Percentiles rank a stretch among this genome's conserved stretches.
Conservation (phyloP, 345 rosid genomes). For the Aethionema arabicum region DNA sequence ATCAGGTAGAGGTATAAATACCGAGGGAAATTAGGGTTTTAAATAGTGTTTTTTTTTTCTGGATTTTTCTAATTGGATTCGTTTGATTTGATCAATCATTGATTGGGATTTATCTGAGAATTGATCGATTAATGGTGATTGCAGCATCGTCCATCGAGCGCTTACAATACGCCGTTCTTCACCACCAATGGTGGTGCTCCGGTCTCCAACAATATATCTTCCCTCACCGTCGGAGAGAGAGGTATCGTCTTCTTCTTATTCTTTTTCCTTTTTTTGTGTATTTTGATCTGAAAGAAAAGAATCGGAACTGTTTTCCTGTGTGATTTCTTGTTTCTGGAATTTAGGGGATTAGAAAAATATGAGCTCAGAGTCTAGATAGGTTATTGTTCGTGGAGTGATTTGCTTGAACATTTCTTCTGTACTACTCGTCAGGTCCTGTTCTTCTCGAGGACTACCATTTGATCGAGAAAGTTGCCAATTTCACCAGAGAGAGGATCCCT, state of each 20-base stretch:
- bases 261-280: neutral
- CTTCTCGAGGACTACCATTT: slow-evolving; percentile 97
- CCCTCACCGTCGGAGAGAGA: slow-evolving; percentile 77
- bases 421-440: slow-evolving; percentile 68
- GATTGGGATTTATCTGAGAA: neutral
- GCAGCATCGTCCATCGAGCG: slow-evolving; percentile 65
- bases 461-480: slow-evolving; percentile 88
- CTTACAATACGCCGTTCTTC: slow-evolving; percentile 59
- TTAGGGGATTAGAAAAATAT: neutral
- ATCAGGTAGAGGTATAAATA: slow-evolving; percentile 2
- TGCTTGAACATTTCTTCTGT: neutral
- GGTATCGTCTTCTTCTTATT: slow-evolving; percentile 38
- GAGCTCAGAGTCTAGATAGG: neutral
- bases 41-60: neutral
- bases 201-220: slow-evolving; percentile 74
- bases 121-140: neutral
- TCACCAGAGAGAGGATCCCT: slow-evolving; percentile 90
- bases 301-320: neutral
- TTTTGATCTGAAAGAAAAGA: neutral
- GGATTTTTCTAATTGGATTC: slow-evolving; percentile 3
- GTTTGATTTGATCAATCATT: neutral
- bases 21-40: slow-evolving; percentile 10
- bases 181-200: slow-evolving; percentile 87
- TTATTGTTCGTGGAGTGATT: neutral
- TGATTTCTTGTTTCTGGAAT: neutral